Base-by-base conservation (phyloP, 2,329 filamentous ascomycete genomes). In the Aspergillus arachidicola region DNA sequence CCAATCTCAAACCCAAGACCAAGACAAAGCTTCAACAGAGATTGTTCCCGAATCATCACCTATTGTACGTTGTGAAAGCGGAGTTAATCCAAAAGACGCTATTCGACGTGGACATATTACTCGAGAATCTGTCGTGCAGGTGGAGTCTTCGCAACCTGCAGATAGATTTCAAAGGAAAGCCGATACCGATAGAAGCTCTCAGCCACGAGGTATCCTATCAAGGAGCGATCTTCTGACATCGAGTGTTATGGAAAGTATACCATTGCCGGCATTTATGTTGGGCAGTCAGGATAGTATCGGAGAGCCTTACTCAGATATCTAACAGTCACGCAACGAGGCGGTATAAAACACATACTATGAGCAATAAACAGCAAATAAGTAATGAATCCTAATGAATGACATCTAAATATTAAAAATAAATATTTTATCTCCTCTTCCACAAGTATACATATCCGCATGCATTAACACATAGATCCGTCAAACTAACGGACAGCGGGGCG, bases 191-290 rank as follows among this genome's bases (percentile, higher is more conserved):
- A 58, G 65, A 12, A 60, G 66, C 41, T 64, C 61, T 41, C 64
- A 63, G 23, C 61, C 65, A 32, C 69, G 64, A 34, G 68, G 65
- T 2, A 60, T 78, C 2, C 54, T 80, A 7, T 73, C 73, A 12
- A 68, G 70, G 4, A 78, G 75, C 55, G 76, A 80, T 48, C 69
- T 79, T 50, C 65, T 81, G 30, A 78, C 78, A 0, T 79, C 78
- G 2, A 80, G 77, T 62, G 71, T 81, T 21, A 79, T 81, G 78
- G 79, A 81, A 58, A 81, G 78, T 63, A 69, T 80, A 56, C 76
- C 79, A 7, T 59, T 78, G n/a, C 79, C 78, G 4, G 71, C 70
- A 5, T 73, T 77, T 21, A 78, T 77, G 73, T 71, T 73, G 67
- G 71, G 71, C 7, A 80, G 76, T 58, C 76, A 79, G 63, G 75